A percentile compares a stretch with the other conserved stretches of the same genome.
Conservation (phyloP, 2,329 filamentous ascomycete genomes). For the Fusarium sp. region DNA sequence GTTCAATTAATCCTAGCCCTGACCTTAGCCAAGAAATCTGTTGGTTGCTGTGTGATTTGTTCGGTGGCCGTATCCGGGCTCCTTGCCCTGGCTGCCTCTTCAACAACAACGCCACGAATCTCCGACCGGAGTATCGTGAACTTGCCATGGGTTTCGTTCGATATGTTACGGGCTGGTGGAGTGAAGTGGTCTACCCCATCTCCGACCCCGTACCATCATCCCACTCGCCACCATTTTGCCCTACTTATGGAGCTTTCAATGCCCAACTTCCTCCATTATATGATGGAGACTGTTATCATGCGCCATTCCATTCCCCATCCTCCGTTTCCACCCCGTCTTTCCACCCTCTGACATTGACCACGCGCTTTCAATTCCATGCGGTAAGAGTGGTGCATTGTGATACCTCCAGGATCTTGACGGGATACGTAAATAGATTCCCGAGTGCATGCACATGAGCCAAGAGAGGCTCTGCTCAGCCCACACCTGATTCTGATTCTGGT, state of each 20-base stretch:
- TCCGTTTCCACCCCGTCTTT: background rate
- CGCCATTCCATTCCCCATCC: background rate
- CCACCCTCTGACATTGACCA: background rate
- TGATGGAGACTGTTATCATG: background rate
- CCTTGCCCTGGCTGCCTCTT: background rate
- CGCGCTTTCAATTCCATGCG: background rate
- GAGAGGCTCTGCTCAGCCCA: background rate
- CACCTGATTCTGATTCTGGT: background rate
- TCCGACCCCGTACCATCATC: background rate
- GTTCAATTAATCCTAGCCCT: background rate
- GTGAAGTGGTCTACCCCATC: background rate
- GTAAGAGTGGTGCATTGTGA: background rate
- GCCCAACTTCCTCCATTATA: background rate
- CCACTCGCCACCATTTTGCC: background rate
- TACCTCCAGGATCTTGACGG: background rate
- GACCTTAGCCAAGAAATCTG: background rate
- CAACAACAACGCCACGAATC: background rate
- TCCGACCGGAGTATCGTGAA: background rate
- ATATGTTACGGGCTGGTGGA: background rate
- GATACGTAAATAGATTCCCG: background rate
- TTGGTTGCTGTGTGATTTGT: background rate
- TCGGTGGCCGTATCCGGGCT: background rate
- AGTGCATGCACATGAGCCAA: background rate
- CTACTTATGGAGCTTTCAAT: background rate
- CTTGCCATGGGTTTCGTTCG: background rate